Evolutionary conservation across 2,329 filamentous ascomycete genomes (phyloP).

Genomic region (Botrytis deweyae): DNA sequence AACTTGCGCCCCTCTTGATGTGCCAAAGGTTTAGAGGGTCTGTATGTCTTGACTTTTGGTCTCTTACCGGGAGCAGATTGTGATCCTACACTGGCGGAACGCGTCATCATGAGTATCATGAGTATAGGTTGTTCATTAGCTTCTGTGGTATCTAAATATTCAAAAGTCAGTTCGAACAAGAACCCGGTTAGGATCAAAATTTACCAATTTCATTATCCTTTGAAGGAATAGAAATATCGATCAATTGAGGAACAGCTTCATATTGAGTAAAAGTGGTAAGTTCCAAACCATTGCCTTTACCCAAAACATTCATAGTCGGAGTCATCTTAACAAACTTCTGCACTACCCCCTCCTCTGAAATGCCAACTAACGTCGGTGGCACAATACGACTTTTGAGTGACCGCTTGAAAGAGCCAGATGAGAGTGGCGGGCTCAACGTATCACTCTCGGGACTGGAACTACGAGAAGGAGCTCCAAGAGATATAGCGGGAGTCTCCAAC

Average conservation of each 20-base stretch:
- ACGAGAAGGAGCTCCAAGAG: background rate
- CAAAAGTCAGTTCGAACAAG: background rate
- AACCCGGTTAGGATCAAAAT: background rate
- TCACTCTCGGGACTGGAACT: background rate
- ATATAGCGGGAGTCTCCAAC: background rate
- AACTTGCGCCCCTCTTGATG: background rate
- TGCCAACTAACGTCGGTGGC: background rate
- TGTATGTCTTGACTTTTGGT: slow-evolving; percentile 7
- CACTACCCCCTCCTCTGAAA: slow-evolving; percentile 4
- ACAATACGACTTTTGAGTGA: background rate
- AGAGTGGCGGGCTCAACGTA: background rate
- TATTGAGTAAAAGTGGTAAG: slow-evolving; percentile 5
- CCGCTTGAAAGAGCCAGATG: background rate
- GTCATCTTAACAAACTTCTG: background rate
- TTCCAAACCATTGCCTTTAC: background rate
- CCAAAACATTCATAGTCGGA: background rate
- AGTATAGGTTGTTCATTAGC: background rate
- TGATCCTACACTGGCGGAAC: background rate
- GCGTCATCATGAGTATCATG: background rate
- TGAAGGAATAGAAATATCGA: background rate
- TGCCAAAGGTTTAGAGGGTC: background rate
- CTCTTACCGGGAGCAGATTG: background rate
- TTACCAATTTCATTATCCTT: slow-evolving; percentile 1
- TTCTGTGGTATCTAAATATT: background rate
- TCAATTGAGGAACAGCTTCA: slow-evolving; percentile 8